Evolutionary conservation across 495 filamentous ascomycete genomes (phyloP).

Genomic region (Tricharina praecox): DNA sequence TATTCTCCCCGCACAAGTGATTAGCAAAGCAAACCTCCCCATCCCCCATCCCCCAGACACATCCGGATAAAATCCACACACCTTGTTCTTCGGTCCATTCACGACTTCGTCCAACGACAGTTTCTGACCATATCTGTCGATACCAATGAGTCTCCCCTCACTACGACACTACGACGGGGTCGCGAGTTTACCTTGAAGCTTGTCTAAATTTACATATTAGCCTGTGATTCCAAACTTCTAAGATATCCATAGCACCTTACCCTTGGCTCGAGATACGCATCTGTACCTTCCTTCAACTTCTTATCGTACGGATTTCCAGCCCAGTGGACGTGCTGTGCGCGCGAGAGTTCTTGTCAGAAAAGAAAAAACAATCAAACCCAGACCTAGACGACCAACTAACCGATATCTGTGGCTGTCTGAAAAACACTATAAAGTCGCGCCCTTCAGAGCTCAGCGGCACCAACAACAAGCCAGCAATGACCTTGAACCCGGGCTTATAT

Average conservation of each 20-base stretch:
- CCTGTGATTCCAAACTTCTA: no score
- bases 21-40: no score
- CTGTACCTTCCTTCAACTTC: slow-evolving; percentile 46
- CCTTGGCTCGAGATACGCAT: slow-evolving; percentile 54
- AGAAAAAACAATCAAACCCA: no score
- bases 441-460: slow-evolving; percentile 67
- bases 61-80: slow-evolving; percentile 5
- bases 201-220: slow-evolving; percentile 29
- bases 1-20: no score
- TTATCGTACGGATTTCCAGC: slow-evolving; percentile 90
- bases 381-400: no score
- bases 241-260: no score
- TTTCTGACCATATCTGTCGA: slow-evolving; percentile 59
- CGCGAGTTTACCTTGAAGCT: no score
- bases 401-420: slow-evolving; percentile 53
- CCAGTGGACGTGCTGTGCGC: slow-evolving; percentile 36
- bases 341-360: no score
- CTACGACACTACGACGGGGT: no score
- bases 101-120: slow-evolving; percentile 53
- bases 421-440: slow-evolving; percentile 80
- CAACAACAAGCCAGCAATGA: slow-evolving; percentile 66
- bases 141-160: no score
- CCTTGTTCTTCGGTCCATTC: slow-evolving; percentile 56
- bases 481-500: slow-evolving; percentile 62
- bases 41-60: background rate